phyloP scores from a whole-genome alignment of 805 yeast genomes.

The Candida golubevii region DNA sequence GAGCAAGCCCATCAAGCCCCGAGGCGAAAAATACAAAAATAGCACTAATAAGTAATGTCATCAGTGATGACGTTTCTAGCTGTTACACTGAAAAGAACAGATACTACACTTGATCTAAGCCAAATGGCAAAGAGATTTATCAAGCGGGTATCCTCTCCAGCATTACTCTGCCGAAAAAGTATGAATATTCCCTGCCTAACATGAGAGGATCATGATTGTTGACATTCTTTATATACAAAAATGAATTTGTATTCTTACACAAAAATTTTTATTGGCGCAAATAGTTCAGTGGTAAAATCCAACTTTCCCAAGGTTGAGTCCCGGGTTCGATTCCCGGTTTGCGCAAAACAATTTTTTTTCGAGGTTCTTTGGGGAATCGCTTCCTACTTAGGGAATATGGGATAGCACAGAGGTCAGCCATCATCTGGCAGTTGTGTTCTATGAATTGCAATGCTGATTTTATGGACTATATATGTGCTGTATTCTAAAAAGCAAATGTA shows the following conservation, averaged over 20 bases:
- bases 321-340: conserved; percentile 19
- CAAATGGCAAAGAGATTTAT: conserved; percentile 99
- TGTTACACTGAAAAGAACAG: conserved; percentile 99
- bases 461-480: too few relatives aligned
- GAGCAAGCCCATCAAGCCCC: conserved; percentile 63
- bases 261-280: conserved; percentile 5
- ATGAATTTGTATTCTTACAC: too few relatives aligned
- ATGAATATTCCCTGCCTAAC: too few relatives aligned
- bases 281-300: conserved; percentile 18
- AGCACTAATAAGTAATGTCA: conserved; percentile 65
- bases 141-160: too few relatives aligned
- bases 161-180: too few relatives aligned
- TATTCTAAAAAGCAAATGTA: conserved; percentile 49
- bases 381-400: too few relatives aligned
- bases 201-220: too few relatives aligned
- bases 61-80: conserved; percentile 95
- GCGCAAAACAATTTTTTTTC: conserved; percentile 7
- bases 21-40: conserved; percentile 60
- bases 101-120: conserved; percentile 99
- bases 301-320: conserved; percentile 17
- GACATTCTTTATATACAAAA: too few relatives aligned
- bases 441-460: too few relatives aligned
- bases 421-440: too few relatives aligned
- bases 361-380: neutral
- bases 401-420: too few relatives aligned